Percentiles rank a stretch among this genome's conserved stretches.
Conservation (phyloP, 345 rosid species). For the Nasturtium officinale region DNA sequence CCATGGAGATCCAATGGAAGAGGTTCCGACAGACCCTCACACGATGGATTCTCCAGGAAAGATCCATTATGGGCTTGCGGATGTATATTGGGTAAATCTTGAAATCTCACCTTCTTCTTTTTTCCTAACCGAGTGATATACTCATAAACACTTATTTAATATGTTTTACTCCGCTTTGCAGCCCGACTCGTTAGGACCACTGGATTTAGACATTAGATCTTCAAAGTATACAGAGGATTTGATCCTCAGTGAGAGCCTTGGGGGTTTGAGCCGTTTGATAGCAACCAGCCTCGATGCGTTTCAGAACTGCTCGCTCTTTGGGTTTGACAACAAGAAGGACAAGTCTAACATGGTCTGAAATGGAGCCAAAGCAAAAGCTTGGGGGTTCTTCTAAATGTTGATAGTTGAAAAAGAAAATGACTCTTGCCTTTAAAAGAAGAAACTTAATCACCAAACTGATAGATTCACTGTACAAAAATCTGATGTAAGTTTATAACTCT, state of each 20-base stretch:
- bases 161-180: slow-evolving; percentile 44
- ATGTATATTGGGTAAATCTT: slow-evolving; percentile 75
- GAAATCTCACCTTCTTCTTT: background rate
- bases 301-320: slow-evolving; percentile 74
- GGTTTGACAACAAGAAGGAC: slow-evolving; percentile 73
- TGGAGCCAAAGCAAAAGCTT: slow-evolving; percentile 44
- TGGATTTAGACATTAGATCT: slow-evolving; percentile 70
- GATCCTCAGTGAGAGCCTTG: slow-evolving; percentile 73
- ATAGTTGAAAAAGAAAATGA: slow-evolving; percentile 34
- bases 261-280: slow-evolving; percentile 81
- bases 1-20: slow-evolving; percentile 52
- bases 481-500: slow-evolving; percentile 32
- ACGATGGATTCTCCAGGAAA: slow-evolving; percentile 48
- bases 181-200: slow-evolving; percentile 91
- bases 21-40: slow-evolving; percentile 47
- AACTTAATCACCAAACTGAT: slow-evolving; percentile 29
- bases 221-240: slow-evolving; percentile 77
- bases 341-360: slow-evolving; percentile 57
- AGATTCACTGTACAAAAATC: slow-evolving; percentile 42
- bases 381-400: slow-evolving; percentile 31
- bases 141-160: background rate
- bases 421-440: slow-evolving; percentile 24
- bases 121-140: background rate
- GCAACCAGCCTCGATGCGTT: slow-evolving; percentile 96
- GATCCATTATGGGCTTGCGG: slow-evolving; percentile 63